Conservation (phyloP, 2,329 filamentous ascomycete species). For the Graphilbum fragrans region DNA sequence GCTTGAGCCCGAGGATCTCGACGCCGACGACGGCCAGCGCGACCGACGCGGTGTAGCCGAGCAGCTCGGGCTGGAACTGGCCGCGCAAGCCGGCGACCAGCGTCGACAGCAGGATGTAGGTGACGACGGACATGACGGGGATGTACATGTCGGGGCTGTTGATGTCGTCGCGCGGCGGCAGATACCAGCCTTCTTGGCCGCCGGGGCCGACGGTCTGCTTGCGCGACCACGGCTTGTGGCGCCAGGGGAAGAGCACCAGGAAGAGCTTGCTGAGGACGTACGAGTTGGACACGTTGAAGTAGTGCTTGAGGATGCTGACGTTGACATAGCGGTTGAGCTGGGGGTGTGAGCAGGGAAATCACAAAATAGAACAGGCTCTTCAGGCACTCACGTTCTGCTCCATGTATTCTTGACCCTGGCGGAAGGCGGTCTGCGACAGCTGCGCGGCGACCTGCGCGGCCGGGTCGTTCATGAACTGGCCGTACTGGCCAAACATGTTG, state of each 20-base stretch:
- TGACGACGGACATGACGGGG: slow-evolving; percentile 93
- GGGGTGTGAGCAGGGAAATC: not conserved
- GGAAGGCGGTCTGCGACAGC: slow-evolving; percentile 83
- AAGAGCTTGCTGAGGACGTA: slow-evolving; percentile 92
- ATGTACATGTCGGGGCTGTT: slow-evolving; percentile 99
- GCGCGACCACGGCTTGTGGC: slow-evolving; percentile 93
- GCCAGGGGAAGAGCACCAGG: slow-evolving; percentile 93
- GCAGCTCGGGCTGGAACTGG: slow-evolving; percentile 84
- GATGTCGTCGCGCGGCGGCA: slow-evolving; percentile 86
- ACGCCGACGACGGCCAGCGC: slow-evolving; percentile 73
- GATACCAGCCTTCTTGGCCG: slow-evolving; percentile 64
- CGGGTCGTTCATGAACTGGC: slow-evolving; percentile 90
- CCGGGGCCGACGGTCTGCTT: slow-evolving; percentile 65
- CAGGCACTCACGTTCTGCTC: slow-evolving; percentile 68
- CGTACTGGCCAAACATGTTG: slow-evolving; percentile 60
- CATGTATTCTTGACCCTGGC: slow-evolving; percentile 84
- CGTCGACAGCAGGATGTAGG: slow-evolving; percentile 89
- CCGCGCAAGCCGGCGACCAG: slow-evolving; percentile 81
- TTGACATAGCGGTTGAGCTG: slow-evolving; percentile 67
- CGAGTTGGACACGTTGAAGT: slow-evolving; percentile 97
- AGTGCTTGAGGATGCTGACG: slow-evolving; percentile 84
- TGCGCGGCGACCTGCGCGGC: slow-evolving; percentile 91
- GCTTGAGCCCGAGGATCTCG: slow-evolving; percentile 81
- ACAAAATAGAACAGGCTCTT: not conserved
- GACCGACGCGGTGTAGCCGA: slow-evolving; percentile 78